phyloP scores from a whole-genome alignment of 306 rosid species.

The Acacia acuminata region DNA sequence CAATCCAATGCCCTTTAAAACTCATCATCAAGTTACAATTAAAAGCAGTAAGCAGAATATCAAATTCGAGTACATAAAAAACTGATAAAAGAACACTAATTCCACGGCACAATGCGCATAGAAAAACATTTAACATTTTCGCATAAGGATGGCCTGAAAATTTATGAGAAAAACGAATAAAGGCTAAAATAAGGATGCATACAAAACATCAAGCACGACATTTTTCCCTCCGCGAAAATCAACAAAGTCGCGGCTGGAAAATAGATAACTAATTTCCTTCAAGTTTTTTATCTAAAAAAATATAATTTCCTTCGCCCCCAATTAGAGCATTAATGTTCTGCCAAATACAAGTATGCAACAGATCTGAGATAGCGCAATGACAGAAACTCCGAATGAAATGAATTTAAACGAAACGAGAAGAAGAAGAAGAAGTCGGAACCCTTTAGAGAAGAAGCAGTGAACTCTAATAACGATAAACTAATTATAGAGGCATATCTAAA shows the following conservation, averaged over 20 bases:
- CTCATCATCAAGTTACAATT: background rate
- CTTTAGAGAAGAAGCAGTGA: background rate
- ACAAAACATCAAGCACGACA: background rate
- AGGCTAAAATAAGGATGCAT: background rate
- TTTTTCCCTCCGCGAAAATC: background rate
- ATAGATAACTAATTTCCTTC: background rate
- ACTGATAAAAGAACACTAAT: background rate
- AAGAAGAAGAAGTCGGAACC: background rate
- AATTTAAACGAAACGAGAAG: background rate
- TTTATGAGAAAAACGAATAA: background rate
- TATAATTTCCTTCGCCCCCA: background rate
- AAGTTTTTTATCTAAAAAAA: background rate
- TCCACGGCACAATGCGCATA: background rate
- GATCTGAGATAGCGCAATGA: slow-evolving; percentile 30
- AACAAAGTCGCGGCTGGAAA: background rate
- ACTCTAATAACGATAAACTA: background rate
- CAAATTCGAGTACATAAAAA: background rate
- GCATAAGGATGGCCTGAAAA: background rate
- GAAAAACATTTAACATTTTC: background rate
- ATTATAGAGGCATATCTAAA: background rate
- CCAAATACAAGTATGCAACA: slow-evolving; percentile 6
- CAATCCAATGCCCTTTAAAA: background rate
- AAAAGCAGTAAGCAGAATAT: background rate
- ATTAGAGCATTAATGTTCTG: background rate
- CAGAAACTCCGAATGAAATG: background rate